Evolutionary conservation across 2,329 filamentous ascomycete species (phyloP), one percentile per base, ranked within the genome.

Genomic region (Grosmannia clavigera): DNA sequence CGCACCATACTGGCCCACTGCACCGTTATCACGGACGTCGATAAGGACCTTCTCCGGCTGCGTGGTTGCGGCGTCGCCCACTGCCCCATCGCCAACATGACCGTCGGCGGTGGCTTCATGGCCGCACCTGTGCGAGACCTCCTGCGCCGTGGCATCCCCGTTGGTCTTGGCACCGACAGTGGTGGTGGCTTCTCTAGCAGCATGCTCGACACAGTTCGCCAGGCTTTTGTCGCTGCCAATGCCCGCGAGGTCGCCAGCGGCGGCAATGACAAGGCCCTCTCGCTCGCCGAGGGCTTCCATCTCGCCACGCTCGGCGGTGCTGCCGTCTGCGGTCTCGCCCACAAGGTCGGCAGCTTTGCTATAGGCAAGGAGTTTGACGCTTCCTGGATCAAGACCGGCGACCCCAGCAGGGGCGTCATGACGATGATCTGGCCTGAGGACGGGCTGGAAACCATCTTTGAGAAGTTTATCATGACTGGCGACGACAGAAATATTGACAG

Each of bases 1-100:
- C 76, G 80, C 10, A 78, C 80, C 0, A 85, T 88, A 60, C 76
- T 88, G 0, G 85, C 85, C 0, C 85, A 88, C 67, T 86, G 84
- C 70, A 86, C 82, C 60, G 78, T 81, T 66, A 79, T 86, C 70
- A 76, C 73, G 5, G 76, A 81, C 3, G 73, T 79, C 35, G 85
- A 88, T 68, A 76, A 80, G 55, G 63, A 69, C 0, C 71, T 73
- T 5, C 65, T 87, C 1, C 65, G 69, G 16, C 68, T 72, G 10
- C 71, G 81, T 10, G 69, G 70, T 0, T 85, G 82, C 63, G 83
- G 83, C 22, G 74, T 87, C 1, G 81, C 83, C 0, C 84, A 87
- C 66, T 87, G 84, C 61, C 84, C 84, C 0, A 77, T 83, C 1
- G 76, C 82, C 11, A 87, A 86, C 68, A 85, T 84, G 71, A 84